These are phyloP conservation scores for Linaria vulgaris DNA, from an alignment of 257 asterid species.

Conservation along the genomic window DNA sequence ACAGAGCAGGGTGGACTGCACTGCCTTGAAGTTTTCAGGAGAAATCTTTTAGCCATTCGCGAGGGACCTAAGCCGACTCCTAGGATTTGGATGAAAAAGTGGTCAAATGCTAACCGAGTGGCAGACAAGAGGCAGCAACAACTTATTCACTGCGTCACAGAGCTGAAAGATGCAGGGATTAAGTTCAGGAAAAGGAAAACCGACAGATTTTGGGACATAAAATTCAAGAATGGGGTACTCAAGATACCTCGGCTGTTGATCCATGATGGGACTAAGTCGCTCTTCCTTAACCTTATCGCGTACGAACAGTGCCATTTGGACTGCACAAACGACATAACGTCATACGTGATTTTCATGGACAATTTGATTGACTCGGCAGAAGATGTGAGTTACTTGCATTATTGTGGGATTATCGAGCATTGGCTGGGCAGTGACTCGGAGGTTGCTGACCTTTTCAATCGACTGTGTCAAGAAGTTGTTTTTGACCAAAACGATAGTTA, in stretches of 20 bases:
- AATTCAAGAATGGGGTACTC: conserved; percentile 65
- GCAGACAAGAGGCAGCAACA: conserved; percentile 86
- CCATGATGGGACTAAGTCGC: conserved; percentile 85
- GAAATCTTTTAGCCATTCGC: conserved; percentile 52
- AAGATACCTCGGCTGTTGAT: conserved; percentile 67
- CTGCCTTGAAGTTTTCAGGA: conserved; percentile 76
- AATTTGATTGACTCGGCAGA: conserved; percentile 74
- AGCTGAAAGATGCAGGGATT: conserved; percentile 79
- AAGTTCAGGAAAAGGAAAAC: conserved; percentile 71
- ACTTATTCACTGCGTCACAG: conserved; percentile 76
- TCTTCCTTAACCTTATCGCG: conserved; percentile 84
- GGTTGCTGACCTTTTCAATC: conserved; percentile 81
- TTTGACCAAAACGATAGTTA: conserved; percentile 77
- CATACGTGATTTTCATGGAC: conserved; percentile 86
- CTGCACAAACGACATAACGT: conserved; percentile 70
- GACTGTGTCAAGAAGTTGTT: conserved; percentile 76
- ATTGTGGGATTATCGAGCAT: conserved; percentile 76
- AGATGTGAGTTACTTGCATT: conserved; percentile 75
- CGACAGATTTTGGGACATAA: conserved; percentile 76
- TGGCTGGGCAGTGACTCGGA: conserved; percentile 92
- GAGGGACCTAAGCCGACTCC: conserved; percentile 66
- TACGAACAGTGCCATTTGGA: conserved; percentile 82
- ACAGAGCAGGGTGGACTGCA: conserved; percentile 72
- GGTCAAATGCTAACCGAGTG: conserved; percentile 67
- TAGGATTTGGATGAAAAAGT: conserved; percentile 57